These are phyloP conservation scores for Lipomyces sp. DNA, from an alignment of 805 yeast genomes.

Conservation along the genomic window DNA sequence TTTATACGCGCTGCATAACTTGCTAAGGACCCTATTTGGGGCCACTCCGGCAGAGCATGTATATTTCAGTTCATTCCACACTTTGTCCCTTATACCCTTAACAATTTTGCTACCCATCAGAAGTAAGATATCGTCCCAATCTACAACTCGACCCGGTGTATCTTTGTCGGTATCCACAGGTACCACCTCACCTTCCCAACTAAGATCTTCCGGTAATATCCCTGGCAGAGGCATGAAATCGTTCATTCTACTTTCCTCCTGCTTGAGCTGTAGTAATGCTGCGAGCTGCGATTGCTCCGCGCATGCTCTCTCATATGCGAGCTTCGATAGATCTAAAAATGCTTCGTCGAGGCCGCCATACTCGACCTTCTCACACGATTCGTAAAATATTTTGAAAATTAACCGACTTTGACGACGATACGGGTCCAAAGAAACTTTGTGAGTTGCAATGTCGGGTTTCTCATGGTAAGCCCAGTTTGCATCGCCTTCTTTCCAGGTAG, in stretches of 20 bases:
- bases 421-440: constrained; percentile 89
- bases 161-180: constrained; percentile 33
- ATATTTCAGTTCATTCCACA: constrained; percentile 66
- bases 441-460: constrained; percentile 58
- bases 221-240: constrained; percentile 56
- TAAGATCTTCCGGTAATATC: constrained; percentile 18
- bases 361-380: constrained; percentile 71
- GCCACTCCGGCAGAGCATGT: constrained; percentile 91
- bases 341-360: constrained; percentile 97
- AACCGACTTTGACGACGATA: constrained; percentile 86
- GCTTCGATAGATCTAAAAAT: constrained; percentile 79
- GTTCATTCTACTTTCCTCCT: constrained; percentile 20
- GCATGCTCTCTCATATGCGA: constrained; percentile 54
- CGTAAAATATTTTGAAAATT: constrained; percentile 64
- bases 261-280: constrained; percentile 11
- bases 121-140: constrained; percentile 84
- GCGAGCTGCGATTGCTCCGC: constrained; percentile 55
- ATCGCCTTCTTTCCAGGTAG: constrained; percentile 88
- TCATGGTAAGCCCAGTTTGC: constrained; percentile 77
- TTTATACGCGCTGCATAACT: constrained; percentile 79
- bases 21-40: constrained; percentile 75
- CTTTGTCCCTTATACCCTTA: constrained; percentile 56
- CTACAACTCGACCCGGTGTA: constrained; percentile 42
- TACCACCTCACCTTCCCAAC: constrained; percentile 45
- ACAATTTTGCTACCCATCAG: constrained; percentile 69